Evolutionary conservation across 129 eudicot species (phyloP).

Genomic region (Deinandra increscens): DNA sequence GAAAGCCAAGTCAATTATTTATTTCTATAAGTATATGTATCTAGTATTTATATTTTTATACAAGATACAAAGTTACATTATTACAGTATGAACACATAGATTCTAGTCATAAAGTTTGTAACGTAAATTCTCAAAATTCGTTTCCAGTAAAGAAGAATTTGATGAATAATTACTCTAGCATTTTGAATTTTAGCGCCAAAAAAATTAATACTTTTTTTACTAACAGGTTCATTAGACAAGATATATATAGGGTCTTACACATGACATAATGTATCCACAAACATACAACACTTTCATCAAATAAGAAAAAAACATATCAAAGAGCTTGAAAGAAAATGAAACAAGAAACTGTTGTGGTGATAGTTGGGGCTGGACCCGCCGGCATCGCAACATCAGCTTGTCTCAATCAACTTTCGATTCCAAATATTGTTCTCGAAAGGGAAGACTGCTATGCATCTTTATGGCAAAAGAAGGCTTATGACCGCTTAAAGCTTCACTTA

Average conservation of each 20-base stretch:
- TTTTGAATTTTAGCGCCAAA: background rate
- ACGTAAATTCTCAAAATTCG: too few relatives aligned
- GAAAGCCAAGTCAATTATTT: too few relatives aligned
- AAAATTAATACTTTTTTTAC: too few relatives aligned
- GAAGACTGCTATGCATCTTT: conserved; percentile 56
- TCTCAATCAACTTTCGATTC: conserved; percentile 38
- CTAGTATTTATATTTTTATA: too few relatives aligned
- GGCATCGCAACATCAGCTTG: conserved; percentile 60
- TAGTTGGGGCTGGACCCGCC: conserved; percentile 60
- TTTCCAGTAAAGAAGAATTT: too few relatives aligned
- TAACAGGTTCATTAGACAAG: too few relatives aligned
- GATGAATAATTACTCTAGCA: background rate
- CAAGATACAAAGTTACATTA: too few relatives aligned
- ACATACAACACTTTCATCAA: too few relatives aligned
- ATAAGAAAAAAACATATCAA: background rate
- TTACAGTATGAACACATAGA: too few relatives aligned
- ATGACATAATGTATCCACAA: background rate
- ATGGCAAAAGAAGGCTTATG: conserved; percentile 55
- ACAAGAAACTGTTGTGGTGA: conserved; percentile 39
- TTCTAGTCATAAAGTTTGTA: too few relatives aligned
- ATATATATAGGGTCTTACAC: conserved; percentile 23
- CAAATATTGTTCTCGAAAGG: conserved; percentile 44
- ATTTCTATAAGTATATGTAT: too few relatives aligned
- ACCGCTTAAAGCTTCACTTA: conserved; percentile 54
- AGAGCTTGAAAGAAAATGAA: conserved; percentile 14